phyloP scores from a whole-genome alignment of 2,329 filamentous ascomycete species.

The Trichophyton rubrum region DNA sequence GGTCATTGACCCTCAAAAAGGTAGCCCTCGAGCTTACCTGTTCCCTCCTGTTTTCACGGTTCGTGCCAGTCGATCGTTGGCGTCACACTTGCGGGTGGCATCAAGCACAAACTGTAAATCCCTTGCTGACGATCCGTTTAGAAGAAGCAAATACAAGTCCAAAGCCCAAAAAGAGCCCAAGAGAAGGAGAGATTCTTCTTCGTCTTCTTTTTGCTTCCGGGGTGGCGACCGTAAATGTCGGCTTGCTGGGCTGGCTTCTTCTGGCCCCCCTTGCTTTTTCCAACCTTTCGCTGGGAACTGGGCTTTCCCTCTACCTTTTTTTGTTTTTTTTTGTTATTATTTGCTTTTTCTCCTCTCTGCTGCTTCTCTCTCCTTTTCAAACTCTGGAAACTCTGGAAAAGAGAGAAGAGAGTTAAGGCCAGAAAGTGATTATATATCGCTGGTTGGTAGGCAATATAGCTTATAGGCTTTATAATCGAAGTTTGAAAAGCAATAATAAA shows the following conservation, averaged over 20 bases:
- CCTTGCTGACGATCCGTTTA: not conserved
- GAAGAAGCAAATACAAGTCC: not conserved
- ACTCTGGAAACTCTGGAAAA: not conserved
- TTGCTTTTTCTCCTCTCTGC: not conserved
- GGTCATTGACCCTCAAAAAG: too few species aligned
- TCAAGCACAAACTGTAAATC: constrained; percentile 1
- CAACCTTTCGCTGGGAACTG: too few species aligned
- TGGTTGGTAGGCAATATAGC: not conserved
- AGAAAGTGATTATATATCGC: too few species aligned
- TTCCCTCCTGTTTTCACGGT: not conserved
- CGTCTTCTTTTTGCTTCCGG: not conserved
- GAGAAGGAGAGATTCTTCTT: not conserved
- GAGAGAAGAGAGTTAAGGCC: too few species aligned
- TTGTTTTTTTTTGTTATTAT: not conserved
- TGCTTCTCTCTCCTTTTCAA: not conserved
- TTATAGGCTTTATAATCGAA: not conserved
- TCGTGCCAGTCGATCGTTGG: not conserved
- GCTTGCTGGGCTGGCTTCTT: not conserved
- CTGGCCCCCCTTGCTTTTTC: too few species aligned
- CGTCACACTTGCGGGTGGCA: constrained; percentile 3
- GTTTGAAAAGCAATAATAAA: not conserved
- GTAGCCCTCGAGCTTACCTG: too few species aligned
- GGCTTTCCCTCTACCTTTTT: not conserved
- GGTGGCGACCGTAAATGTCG: not conserved
- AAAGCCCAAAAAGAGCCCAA: not conserved